Evolutionary conservation across 148 eudicot species (phyloP).

Genomic region (Vaccinium corymbosum): DNA sequence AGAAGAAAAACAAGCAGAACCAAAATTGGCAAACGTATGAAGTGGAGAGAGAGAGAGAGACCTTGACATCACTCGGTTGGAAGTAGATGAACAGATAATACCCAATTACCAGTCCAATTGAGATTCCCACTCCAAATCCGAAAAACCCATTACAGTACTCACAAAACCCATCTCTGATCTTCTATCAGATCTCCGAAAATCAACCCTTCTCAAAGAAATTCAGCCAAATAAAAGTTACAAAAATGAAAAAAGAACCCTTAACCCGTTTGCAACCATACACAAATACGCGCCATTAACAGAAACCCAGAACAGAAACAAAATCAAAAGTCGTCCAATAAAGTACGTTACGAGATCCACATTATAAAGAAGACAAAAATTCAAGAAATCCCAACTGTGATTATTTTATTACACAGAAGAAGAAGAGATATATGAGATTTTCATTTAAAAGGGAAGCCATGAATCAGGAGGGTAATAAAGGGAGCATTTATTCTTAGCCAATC

Average conservation of each 20-base stretch:
- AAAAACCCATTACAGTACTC: slow-evolving; percentile 59
- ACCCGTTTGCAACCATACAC: neutral
- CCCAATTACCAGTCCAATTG: slow-evolving; percentile 70
- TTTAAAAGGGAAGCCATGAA: neutral
- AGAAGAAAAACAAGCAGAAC: neutral
- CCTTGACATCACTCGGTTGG: slow-evolving; percentile 76
- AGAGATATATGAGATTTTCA: neutral
- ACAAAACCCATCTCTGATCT: slow-evolving; percentile 62
- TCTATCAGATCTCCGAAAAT: slow-evolving; percentile 16
- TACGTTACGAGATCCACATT: neutral
- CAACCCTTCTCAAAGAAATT: slow-evolving; percentile 6
- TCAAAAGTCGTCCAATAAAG: neutral
- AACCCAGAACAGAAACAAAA: neutral
- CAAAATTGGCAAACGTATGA: neutral
- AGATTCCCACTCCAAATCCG: slow-evolving; percentile 85
- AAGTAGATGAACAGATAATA: slow-evolving; percentile 74
- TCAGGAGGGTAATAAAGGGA: slow-evolving; percentile 6
- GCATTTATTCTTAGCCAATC: slow-evolving; percentile 18
- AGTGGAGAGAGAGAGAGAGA: slow-evolving; percentile 22
- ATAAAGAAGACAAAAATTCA: neutral
- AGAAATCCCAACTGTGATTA: neutral
- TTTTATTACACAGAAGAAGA: neutral
- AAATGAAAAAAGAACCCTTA: neutral
- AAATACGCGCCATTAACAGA: neutral
- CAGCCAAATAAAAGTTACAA: neutral